A percentile compares a stretch with the other conserved stretches of the same genome.
These are phyloP conservation scores for Schwanniomyces vanrijiae DNA, from an alignment of 805 yeast species.

Conservation along the genomic window DNA sequence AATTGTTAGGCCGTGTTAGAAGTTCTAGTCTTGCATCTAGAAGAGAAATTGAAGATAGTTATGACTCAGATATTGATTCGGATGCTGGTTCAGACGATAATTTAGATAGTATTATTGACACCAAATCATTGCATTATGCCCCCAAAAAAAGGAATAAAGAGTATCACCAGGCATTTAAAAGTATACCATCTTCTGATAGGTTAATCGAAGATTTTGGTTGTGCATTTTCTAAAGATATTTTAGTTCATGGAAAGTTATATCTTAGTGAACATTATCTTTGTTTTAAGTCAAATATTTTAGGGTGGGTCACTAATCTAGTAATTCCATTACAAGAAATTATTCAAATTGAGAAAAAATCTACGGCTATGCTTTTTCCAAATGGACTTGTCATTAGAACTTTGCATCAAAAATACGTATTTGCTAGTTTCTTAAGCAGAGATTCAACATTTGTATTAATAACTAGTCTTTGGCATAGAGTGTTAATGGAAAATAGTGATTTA, in stretches of 20 bases:
- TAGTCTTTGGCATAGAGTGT: slow-evolving; percentile 57
- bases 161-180: slow-evolving; percentile 59
- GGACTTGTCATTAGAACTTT: slow-evolving; percentile 64
- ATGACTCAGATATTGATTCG: slow-evolving; percentile 7
- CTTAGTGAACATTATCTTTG: slow-evolving; percentile 55
- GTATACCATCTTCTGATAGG: slow-evolving; percentile 49
- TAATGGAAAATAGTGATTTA: slow-evolving; percentile 21
- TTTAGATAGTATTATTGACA: slow-evolving; percentile 13
- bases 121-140: slow-evolving; percentile 28
- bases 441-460: slow-evolving; percentile 49
- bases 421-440: slow-evolving; percentile 65
- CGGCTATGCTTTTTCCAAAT: slow-evolving; percentile 69
- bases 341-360: slow-evolving; percentile 61
- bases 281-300: slow-evolving; percentile 67
- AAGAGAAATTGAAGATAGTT: slow-evolving; percentile 8
- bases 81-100: slow-evolving; percentile 13
- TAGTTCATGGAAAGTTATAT: slow-evolving; percentile 67
- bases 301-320: slow-evolving; percentile 59
- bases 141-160: slow-evolving; percentile 55
- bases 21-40: slow-evolving; percentile 1
- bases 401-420: slow-evolving; percentile 63
- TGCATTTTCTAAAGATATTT: slow-evolving; percentile 64
- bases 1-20: slow-evolving; percentile 11
- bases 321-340: slow-evolving; percentile 63
- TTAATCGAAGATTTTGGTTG: slow-evolving; percentile 64